Evolutionary conservation across 495 filamentous ascomycete species (phyloP).

Genomic region (Podospora comata): DNA sequence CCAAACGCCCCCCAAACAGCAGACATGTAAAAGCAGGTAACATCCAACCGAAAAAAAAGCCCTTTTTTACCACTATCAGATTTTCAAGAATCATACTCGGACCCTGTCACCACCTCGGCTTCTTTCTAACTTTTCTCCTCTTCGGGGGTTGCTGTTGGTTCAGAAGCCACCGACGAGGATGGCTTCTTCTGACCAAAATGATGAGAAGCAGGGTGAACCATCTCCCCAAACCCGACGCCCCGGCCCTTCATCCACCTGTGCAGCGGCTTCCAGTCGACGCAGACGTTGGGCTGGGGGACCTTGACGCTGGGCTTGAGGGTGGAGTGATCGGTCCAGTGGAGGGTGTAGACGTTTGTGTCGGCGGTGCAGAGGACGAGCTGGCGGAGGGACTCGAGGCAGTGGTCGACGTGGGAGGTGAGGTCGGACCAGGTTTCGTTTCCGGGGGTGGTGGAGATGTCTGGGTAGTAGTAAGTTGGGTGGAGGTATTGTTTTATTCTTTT

Average conservation of each 20-base stretch:
- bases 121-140: too few species aligned
- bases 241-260: conserved; percentile 31
- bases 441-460: background rate
- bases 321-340: conserved; percentile 22
- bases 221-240: conserved; percentile 24
- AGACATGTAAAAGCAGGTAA: too few species aligned
- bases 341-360: conserved; percentile 22
- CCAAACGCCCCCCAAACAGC: too few species aligned
- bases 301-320: conserved; percentile 16
- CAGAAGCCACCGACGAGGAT: too few species aligned
- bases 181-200: too few species aligned
- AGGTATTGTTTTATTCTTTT: conserved; percentile 30
- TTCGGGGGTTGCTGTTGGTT: too few species aligned
- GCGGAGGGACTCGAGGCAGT: conserved; percentile 25
- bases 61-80: too few species aligned
- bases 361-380: conserved; percentile 19
- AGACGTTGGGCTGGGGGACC: conserved; percentile 28
- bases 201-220: conserved; percentile 11
- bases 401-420: conserved; percentile 21
- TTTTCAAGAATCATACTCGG: too few species aligned
- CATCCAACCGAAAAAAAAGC: too few species aligned
- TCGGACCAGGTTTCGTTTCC: conserved; percentile 20
- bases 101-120: too few species aligned
- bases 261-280: conserved; percentile 33
- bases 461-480: conserved; percentile 24